Evolutionary conservation across 176 grass and related monocot species (phyloP), one percentile per base, ranked within the genome.

Genomic region (Calamus simplicifolius): DNA sequence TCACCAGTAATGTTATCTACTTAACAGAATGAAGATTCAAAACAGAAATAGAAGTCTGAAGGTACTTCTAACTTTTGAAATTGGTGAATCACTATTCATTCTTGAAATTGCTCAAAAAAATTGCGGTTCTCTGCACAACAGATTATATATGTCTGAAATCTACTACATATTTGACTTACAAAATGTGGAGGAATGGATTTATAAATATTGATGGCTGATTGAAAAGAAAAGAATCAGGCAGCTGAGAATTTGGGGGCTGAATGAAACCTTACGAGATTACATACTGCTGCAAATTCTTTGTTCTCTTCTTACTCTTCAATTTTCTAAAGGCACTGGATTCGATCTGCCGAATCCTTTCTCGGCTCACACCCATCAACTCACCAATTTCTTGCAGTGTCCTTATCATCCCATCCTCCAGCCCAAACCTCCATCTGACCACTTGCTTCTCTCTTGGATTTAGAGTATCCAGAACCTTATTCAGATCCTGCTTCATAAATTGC

Each of bases 301-400:
- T 62, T 77, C 28, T 81, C 51, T 88, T 88, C 78, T 80, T 88
- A 69, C 31, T 70, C 75, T 80, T 85, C 5, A 98, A 64, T 73
- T 98, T 98, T 77, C 84, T 81, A 63, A 98, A 81, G n/a, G 93
- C 81, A 54, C 54, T 73, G 57, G 77, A 62, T 69, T 98, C 87
- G 5, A 98, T 88, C 52, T 92, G 93, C 66, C 87, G 69, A 67
- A 92, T 81, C 75, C 87, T 83, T 76, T 98, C 93, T 69, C 93
- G 75, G 66, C 87, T 98, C 67, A 92, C 80, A 51, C 81, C 72
- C 68, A 92, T 67, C 29, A 80, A 38, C 62, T 79, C 69, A 48
- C 93, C 93, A 23, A 92, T 88, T 65, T 88, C 79, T 50, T 88
- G 73, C 74, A 98, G 76, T 1, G 93, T 98, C 64, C 75, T 75